Evolutionary conservation across 2,329 filamentous ascomycete genomes (phyloP).

Genomic region (Sclerotinia spermophila): DNA sequence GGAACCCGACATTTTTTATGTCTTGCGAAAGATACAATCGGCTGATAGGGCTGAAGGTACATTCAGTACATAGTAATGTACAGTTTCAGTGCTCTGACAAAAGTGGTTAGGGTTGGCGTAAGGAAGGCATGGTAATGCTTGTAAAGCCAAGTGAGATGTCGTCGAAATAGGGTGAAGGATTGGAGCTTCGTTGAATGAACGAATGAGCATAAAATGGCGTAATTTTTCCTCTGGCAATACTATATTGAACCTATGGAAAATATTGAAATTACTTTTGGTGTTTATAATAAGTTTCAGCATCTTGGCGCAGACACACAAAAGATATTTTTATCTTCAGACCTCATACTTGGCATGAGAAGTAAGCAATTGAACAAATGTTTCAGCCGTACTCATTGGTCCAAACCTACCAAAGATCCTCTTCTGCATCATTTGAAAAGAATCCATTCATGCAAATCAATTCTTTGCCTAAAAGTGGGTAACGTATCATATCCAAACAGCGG

Average conservation of each 20-base stretch:
- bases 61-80: not conserved
- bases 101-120: conserved; percentile 1
- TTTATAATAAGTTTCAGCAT: conserved; percentile 11
- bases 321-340: conserved; percentile 15
- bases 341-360: not conserved
- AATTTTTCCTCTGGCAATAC: not conserved
- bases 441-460: not conserved
- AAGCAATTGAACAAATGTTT: conserved; percentile 2
- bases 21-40: conserved; percentile 2
- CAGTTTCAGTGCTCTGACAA: not conserved
- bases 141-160: conserved; percentile 15
- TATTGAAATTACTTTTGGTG: not conserved
- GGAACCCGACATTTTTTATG: conserved; percentile 17
- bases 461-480: not conserved
- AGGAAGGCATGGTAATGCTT: conserved; percentile 8
- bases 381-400: not conserved
- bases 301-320: conserved; percentile 2
- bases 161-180: conserved; percentile 9
- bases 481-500: not conserved
- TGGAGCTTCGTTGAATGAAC: conserved; percentile 5
- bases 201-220: conserved; percentile 13
- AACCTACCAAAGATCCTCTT: not conserved
- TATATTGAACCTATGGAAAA: not conserved
- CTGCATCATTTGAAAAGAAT: not conserved
- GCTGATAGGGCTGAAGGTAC: conserved; percentile 15